Percentiles rank a stretch among this genome's conserved stretches.
Conservation (phyloP, 352 stramenopile species). For the Phytopythium chamaehyphon region DNA sequence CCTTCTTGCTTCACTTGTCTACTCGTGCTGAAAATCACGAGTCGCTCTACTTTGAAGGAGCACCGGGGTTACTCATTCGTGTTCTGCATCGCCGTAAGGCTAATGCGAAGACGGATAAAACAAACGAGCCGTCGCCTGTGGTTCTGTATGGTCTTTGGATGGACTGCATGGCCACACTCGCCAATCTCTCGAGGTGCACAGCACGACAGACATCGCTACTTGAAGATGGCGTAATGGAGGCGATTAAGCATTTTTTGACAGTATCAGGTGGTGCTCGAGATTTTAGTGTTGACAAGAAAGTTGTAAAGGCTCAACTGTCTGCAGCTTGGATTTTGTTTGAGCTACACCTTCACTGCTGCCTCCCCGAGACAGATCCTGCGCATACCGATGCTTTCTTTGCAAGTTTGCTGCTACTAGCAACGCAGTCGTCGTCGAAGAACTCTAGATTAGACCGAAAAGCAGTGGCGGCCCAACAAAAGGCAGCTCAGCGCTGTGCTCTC, state of each 20-base stretch:
- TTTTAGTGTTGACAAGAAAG: slow-evolving; percentile 29
- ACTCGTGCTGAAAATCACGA: slow-evolving; percentile 56
- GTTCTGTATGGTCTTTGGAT: slow-evolving; percentile 59
- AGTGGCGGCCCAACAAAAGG: slow-evolving; percentile 43
- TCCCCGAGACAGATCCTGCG: background rate
- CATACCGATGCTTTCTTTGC: slow-evolving; percentile 49
- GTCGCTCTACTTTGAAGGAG: slow-evolving; percentile 61
- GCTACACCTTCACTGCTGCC: slow-evolving; percentile 48
- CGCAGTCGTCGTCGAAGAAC: slow-evolving; percentile 50
- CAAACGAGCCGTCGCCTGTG: slow-evolving; percentile 16
- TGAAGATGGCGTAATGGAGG: slow-evolving; percentile 58
- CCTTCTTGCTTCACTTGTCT: slow-evolving; percentile 72
- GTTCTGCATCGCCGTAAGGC: slow-evolving; percentile 13
- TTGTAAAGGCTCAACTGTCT: slow-evolving; percentile 52
- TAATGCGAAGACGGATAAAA: slow-evolving; percentile 27
- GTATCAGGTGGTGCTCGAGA: slow-evolving; percentile 34
- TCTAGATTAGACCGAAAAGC: slow-evolving; percentile 43
- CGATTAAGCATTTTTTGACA: slow-evolving; percentile 57
- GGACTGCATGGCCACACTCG: slow-evolving; percentile 42
- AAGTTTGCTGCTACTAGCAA: slow-evolving; percentile 57
- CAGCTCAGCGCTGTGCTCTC: slow-evolving; percentile 52
- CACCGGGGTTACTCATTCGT: slow-evolving; percentile 36
- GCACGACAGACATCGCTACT: slow-evolving; percentile 37
- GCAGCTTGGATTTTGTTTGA: slow-evolving; percentile 55
- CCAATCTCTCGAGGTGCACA: slow-evolving; percentile 48